Percentiles rank a stretch among this genome's conserved stretches.
Evolutionary conservation across 1,139 yeast genomes (phyloP).

Genomic region (Protomyces arabidopsidicola): DNA sequence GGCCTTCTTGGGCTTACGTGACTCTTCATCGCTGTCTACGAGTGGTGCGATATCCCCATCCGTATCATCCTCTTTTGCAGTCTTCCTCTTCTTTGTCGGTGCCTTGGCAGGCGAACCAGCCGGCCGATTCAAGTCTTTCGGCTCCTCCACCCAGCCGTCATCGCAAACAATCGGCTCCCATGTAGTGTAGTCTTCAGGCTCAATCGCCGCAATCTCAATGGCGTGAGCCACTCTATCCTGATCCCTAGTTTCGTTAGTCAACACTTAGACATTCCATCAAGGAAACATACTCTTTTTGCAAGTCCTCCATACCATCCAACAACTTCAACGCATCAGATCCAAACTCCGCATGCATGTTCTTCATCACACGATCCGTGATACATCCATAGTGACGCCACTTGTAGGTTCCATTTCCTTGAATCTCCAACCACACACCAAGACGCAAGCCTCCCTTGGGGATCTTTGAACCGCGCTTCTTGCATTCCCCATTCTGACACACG

Average conservation of each 20-base stretch:
- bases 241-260: neutral
- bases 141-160: neutral
- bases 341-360: conserved; percentile 8
- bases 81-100: neutral
- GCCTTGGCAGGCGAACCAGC: neutral
- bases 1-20: neutral
- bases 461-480: conserved; percentile 13
- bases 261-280: neutral
- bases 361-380: conserved; percentile 8
- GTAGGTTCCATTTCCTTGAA: conserved; percentile 3
- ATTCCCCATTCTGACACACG: conserved; percentile 10
- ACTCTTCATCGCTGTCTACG: neutral
- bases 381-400: conserved; percentile 27
- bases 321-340: neutral
- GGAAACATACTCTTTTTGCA: neutral
- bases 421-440: conserved; percentile 21
- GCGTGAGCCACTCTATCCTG: neutral
- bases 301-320: conserved; percentile 15
- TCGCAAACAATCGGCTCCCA: neutral
- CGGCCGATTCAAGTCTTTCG: neutral
- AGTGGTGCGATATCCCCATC: too few relatives aligned
- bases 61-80: neutral
- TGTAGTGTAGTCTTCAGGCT: neutral
- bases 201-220: neutral
- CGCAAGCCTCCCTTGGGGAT: conserved; percentile 23